phyloP scores from a whole-genome alignment of 306 rosid species.

The Acacia confusa region DNA sequence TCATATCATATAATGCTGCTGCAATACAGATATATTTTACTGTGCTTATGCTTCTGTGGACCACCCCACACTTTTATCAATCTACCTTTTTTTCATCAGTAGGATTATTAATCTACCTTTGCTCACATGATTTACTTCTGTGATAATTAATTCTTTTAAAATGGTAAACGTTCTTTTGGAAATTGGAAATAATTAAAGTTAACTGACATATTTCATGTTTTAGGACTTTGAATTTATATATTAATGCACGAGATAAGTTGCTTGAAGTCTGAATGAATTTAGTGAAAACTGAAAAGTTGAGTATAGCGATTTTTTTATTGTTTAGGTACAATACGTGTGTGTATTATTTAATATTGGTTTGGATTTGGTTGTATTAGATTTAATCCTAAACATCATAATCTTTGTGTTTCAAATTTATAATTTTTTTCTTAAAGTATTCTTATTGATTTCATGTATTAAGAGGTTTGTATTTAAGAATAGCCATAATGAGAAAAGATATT shows the following conservation, averaged over 20 bases:
- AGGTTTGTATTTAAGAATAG: no score
- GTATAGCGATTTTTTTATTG: not conserved
- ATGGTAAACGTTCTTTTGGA: conserved; percentile 15
- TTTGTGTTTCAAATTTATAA: no score
- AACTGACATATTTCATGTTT: not conserved
- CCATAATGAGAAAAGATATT: no score
- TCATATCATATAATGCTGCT: conserved; percentile 27
- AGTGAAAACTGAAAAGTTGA: not conserved
- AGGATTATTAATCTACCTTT: not conserved
- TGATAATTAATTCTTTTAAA: not conserved
- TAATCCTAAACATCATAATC: no score
- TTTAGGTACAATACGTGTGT: no score
- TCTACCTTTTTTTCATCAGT: not conserved
- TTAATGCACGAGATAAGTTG: not conserved
- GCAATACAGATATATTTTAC: conserved; percentile 4
- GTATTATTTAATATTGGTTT: no score
- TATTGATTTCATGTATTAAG: no score
- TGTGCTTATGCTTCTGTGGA: conserved; percentile 24
- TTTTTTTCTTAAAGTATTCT: no score
- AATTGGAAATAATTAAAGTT: conserved; percentile 33
- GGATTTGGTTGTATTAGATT: no score
- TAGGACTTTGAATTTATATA: not conserved
- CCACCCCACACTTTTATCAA: conserved; percentile 27
- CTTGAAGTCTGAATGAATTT: not conserved
- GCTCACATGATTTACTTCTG: not conserved